Evolutionary conservation across 73 alveolate species (phyloP).

Genomic region (Effrenium voratum): DNA sequence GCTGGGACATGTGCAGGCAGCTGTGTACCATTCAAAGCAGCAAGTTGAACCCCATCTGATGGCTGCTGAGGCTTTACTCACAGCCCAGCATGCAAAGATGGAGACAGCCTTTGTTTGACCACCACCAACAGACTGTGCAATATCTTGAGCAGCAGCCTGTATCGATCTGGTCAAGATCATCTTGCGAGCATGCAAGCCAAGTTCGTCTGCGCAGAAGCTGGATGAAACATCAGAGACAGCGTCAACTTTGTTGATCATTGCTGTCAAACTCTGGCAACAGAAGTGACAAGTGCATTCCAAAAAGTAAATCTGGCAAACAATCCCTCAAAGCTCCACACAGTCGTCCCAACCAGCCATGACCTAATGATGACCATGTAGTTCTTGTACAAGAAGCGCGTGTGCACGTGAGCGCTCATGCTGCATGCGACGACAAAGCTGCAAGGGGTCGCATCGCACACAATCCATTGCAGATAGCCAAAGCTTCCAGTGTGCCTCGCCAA

Average conservation of each 20-base stretch:
- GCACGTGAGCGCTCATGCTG: no score
- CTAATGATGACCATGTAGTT: background rate
- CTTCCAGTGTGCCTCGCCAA: no score
- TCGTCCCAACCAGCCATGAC: background rate
- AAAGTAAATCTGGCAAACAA: background rate
- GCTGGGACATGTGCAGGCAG: no score
- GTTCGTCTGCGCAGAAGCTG: background rate
- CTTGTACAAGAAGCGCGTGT: background rate
- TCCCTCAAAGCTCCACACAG: background rate
- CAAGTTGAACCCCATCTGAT: no score
- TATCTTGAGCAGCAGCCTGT: conserved; percentile 69
- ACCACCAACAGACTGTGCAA: conserved; percentile 87
- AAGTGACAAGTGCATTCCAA: no score
- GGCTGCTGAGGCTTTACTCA: no score
- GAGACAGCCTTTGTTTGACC: conserved; percentile 75
- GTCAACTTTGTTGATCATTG: background rate
- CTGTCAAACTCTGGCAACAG: background rate
- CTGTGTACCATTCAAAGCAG: no score
- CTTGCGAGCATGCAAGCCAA: no score
- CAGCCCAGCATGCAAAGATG: no score
- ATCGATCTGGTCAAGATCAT: conserved; percentile 85
- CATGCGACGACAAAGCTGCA: no score
- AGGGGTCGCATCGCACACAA: no score
- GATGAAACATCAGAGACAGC: background rate
- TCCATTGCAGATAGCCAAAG: no score